Conservation (phyloP, 2,329 filamentous ascomycete genomes). For the Clarireedia sp. region DNA sequence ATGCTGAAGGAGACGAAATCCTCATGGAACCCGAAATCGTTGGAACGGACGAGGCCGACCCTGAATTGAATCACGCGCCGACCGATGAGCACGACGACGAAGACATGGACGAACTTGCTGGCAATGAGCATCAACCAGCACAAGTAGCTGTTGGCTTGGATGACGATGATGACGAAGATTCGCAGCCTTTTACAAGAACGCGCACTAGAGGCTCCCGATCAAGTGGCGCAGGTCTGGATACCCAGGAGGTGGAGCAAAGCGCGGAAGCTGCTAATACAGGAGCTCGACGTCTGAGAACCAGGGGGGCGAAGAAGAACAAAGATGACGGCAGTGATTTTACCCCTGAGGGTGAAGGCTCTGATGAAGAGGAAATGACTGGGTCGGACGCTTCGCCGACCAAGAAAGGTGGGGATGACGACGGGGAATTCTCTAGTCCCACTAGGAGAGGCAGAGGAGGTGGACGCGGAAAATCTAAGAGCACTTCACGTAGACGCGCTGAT, state of each 20-base stretch:
- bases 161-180: constrained; percentile 27
- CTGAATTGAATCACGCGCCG: background rate
- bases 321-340: constrained; percentile 30
- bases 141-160: constrained; percentile 3
- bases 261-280: constrained; percentile 27
- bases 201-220: constrained; percentile 29
- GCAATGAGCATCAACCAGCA: constrained; percentile 10
- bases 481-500: constrained; percentile 39
- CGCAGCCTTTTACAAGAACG: constrained; percentile 33
- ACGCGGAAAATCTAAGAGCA: constrained; percentile 37
- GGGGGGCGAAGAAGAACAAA: constrained; percentile 23
- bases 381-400: constrained; percentile 31
- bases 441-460: constrained; percentile 40
- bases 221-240: constrained; percentile 29
- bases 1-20: constrained; percentile 15
- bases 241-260: constrained; percentile 45
- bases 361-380: constrained; percentile 39
- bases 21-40: constrained; percentile 1
- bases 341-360: constrained; percentile 37
- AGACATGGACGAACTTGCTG: constrained; percentile 16
- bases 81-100: constrained; percentile 13
- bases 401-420: constrained; percentile 37
- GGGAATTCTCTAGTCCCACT: constrained; percentile 40
- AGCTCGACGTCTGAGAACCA: constrained; percentile 25
- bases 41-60: constrained; percentile 7